Conservation (phyloP, 257 asterid genomes). For the Prunella vulgaris region DNA sequence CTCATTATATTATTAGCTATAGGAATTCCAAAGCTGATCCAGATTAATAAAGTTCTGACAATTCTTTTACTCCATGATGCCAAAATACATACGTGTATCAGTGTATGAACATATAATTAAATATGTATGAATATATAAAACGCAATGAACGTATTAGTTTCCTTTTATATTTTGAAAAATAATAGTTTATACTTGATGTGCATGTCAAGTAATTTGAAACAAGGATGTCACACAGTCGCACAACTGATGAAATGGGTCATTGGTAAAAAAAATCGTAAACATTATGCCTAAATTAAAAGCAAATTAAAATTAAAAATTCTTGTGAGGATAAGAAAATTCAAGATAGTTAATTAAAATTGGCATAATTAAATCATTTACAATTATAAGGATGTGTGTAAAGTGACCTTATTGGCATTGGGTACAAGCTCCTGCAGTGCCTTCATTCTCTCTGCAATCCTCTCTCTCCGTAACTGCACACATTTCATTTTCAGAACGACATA, state of each 20-base stretch:
- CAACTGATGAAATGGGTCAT: not conserved
- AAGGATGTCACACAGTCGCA: not conserved
- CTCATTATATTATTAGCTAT: not conserved
- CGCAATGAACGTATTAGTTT: not conserved
- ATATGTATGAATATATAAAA: not conserved
- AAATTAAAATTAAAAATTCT: not conserved
- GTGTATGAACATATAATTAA: not conserved
- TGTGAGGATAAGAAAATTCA: not conserved
- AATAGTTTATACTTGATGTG: not conserved
- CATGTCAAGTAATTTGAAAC: not conserved
- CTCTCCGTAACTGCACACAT: constrained; percentile 80
- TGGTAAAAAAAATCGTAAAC: not conserved
- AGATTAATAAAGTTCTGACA: not conserved
- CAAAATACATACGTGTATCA: not conserved
- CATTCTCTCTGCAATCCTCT: constrained; percentile 99
- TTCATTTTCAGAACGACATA: constrained; percentile 23
- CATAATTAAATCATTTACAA: not conserved
- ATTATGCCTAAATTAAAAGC: not conserved
- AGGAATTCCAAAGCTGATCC: not conserved
- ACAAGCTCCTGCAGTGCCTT: constrained; percentile 91
- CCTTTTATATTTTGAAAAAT: not conserved
- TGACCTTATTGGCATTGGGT: constrained; percentile 92
- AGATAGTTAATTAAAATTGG: constrained; percentile 7
- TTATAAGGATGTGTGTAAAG: not conserved
- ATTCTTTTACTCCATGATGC: not conserved